Conservation (phyloP, 805 yeast species). For the Candida glaebosa region DNA sequence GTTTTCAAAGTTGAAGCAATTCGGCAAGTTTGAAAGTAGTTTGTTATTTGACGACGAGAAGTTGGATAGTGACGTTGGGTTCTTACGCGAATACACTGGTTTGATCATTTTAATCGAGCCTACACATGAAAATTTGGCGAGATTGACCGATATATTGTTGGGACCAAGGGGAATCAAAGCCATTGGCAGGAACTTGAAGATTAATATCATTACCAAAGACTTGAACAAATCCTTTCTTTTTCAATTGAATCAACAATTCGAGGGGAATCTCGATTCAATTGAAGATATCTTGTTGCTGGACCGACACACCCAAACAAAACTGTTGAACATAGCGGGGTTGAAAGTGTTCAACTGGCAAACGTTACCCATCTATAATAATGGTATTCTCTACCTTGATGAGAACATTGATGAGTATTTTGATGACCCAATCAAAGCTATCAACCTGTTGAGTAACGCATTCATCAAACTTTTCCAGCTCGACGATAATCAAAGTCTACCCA, state of each 20-base stretch:
- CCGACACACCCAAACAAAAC: conserved; percentile 1
- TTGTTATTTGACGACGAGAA: conserved; percentile 40
- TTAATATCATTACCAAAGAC: conserved; percentile 34
- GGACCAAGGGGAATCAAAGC: conserved; percentile 7
- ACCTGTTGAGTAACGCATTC: conserved; percentile 47
- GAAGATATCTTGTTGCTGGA: conserved; percentile 7
- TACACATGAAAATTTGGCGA: conserved; percentile 13
- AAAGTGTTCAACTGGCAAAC: conserved; percentile 47
- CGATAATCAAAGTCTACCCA: conserved; percentile 10
- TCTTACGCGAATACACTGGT: conserved; percentile 14
- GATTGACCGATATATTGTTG: conserved; percentile 10
- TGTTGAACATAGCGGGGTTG: conserved; percentile 23
- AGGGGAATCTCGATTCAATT: conserved; percentile 11
- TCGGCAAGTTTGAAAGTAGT: conserved; percentile 47
- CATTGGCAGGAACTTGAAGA: conserved; percentile 4
- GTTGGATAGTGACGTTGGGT: conserved; percentile 7
- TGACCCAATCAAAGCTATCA: conserved; percentile 44
- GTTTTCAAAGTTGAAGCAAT: conserved; percentile 48
- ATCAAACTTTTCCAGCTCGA: conserved; percentile 35
- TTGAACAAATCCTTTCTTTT: conserved; percentile 30
- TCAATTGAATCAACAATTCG: conserved; percentile 23
- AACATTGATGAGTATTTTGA: conserved; percentile 40
- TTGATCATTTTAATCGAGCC: conserved; percentile 16
- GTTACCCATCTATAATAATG: conserved; percentile 38
- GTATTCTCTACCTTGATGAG: conserved; percentile 43